Evolutionary conservation across 2,329 filamentous ascomycete species (phyloP), one percentile per base, ranked within the genome.

Genomic region (Lomentospora prolificans): DNA sequence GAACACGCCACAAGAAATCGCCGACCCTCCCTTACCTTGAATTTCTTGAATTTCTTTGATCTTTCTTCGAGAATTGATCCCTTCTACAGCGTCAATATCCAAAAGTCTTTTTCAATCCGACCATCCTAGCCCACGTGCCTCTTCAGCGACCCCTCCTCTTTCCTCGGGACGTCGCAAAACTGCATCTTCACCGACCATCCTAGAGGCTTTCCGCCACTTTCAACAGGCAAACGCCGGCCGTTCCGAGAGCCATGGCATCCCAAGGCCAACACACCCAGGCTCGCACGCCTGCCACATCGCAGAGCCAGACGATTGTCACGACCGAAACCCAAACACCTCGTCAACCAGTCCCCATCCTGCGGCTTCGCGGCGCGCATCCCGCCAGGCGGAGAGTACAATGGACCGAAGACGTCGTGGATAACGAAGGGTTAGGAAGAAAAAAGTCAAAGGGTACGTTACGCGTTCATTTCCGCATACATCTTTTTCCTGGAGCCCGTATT

Each of bases 321-420:
- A 17, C 41, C n/a, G 14, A 30, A 9, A 25, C 41, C 14, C 39
- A 41, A 19, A 41, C 8, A 7, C 14, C 39, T 12, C 33, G 27
- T 7, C 33, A 48, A 4, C 44, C 58, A 19, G 46, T 57, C 1
- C 53, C 58, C 3, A 75, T 79, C 56, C 67, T 84, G 36, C 77
- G 77, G 10, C 70, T 84, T 48, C 73, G 78, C 44, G 80, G 80
- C 48, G 73, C 72, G 1, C 72, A 75, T 57, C 63, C 72, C 0
- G 70, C 72, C 25, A 69, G 74, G 17, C 78, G 85, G 54, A 83
- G 82, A 51, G 94, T 99, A 56, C 85, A 88, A 69, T 99, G 94
- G 94, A 90, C 90, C 5, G 89, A 94, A 65, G 87, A 89, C 65
- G 91, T 96, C 5, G 78, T 99, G 2, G 91, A 99, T 71, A 99